These are phyloP conservation scores for Sporothrix phasma DNA, from an alignment of 2,329 filamentous ascomycete species.

Conservation along the genomic window DNA sequence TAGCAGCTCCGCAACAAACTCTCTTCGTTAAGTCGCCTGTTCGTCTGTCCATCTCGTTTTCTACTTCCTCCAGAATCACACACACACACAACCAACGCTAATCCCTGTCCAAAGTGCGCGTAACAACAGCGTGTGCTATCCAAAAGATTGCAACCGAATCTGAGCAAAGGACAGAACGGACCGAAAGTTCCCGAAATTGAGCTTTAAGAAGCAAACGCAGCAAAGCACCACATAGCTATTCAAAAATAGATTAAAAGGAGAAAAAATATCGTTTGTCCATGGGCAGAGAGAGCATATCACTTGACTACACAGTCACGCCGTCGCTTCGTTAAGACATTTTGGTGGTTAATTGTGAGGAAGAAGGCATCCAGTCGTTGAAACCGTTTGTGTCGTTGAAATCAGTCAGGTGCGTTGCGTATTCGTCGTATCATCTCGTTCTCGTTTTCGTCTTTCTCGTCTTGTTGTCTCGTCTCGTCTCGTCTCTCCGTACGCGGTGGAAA, in stretches of 20 bases:
- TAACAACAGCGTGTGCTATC: neutral
- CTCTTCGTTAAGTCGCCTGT: too few relatives aligned
- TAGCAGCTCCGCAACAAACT: neutral
- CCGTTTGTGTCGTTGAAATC: constrained; percentile 8
- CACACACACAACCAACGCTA: neutral
- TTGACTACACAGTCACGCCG: neutral
- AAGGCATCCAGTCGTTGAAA: constrained; percentile 17
- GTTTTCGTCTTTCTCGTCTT: constrained; percentile 5
- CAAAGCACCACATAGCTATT: neutral
- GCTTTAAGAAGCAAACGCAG: constrained; percentile 1
- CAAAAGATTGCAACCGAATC: neutral
- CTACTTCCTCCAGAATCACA: neutral
- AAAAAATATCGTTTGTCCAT: neutral
- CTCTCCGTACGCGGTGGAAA: neutral
- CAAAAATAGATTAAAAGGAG: neutral
- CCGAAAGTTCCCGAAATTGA: neutral
- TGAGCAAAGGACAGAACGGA: too few relatives aligned
- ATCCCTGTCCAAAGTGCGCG: neutral
- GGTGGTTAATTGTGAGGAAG: neutral
- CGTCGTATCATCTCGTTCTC: constrained; percentile 13
- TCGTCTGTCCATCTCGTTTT: too few relatives aligned
- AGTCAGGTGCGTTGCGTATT: constrained; percentile 1
- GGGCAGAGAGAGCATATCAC: neutral
- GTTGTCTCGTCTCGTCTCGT: neutral
- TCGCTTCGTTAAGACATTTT: neutral